phyloP scores from a whole-genome alignment of 31 red algal species.

The Bonnemaisonia californica region DNA sequence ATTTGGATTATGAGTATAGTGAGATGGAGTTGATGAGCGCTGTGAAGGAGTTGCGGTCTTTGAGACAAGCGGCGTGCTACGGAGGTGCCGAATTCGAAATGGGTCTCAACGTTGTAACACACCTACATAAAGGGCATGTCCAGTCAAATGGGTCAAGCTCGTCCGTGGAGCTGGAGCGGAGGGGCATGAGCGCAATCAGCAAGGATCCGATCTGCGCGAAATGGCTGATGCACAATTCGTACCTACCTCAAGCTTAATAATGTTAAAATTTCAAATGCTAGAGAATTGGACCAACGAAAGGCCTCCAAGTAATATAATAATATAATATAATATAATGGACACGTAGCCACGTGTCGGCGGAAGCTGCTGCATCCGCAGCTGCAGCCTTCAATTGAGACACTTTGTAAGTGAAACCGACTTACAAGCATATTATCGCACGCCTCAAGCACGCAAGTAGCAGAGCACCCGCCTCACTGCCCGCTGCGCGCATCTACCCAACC shows the following conservation, averaged over 20 bases:
- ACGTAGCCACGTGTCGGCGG: too few species aligned
- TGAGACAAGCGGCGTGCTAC: slow-evolving; percentile 17
- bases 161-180: not conserved
- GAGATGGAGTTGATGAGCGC: slow-evolving; percentile 31
- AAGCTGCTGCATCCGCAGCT: too few species aligned
- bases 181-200: slow-evolving; percentile 32
- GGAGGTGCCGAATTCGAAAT: not conserved
- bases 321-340: too few species aligned
- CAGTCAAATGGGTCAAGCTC: not conserved
- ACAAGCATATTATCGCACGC: too few species aligned
- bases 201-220: slow-evolving; percentile 13
- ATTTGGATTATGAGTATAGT: slow-evolving; percentile 10
- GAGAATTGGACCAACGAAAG: not conserved
- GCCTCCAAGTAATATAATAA: not conserved
- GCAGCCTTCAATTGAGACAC: too few species aligned
- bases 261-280: not conserved
- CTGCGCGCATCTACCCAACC: too few species aligned
- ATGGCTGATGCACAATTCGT: slow-evolving; percentile 20
- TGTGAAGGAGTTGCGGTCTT: slow-evolving; percentile 18
- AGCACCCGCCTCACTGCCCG: too few species aligned
- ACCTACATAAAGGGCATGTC: slow-evolving; percentile 37
- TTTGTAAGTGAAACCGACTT: too few species aligned
- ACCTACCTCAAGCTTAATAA: slow-evolving; percentile 1
- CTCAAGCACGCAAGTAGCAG: too few species aligned
- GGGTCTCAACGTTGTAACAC: slow-evolving; percentile 31